Evolutionary conservation across 345 rosid species (phyloP), one percentile per base, ranked within the genome.

Genomic region (Gossypium rotundifolium): DNA sequence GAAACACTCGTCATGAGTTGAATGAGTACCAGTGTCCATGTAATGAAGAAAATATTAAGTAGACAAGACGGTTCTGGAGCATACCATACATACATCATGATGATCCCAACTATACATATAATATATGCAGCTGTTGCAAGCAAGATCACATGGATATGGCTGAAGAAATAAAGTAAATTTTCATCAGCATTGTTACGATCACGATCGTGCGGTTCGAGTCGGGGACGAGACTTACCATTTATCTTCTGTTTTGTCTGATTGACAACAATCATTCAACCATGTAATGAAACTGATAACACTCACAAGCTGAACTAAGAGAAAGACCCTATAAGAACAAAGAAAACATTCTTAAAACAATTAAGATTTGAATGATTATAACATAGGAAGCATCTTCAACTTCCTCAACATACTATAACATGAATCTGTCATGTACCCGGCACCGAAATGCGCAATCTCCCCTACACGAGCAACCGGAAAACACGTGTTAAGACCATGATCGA

Each of bases 371-470:
- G 54, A 65, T 9, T 53, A 2, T 25, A 17, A 79, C 33, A 52
- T 75, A 18, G 74, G 27, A 58, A 77, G 65, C 61, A 52, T 58
- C 62, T 54, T 62, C 71, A 73, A 54, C 55, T 60, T 65, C 76
- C 65, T 4, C 33, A 62, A 59, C 57, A 61, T 44, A 64, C 58
- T 48, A 75, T 29, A 76, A 75, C 53, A 79, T 78, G 76, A 80
- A 74, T 51, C 71, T 65, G 53, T 45, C 11, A 78, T 94, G 97
- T 94, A 94, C 97, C 98, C 98, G 76, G 98, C 98, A 79, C 98
- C 98, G 83, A 94, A 94, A 88, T 90, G 98, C n/a, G 98, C 96
- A 75, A 94, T 80, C 83, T 92, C 95, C 67, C 98, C 98, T 94
- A 88, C 85, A 40, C 33, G 53, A 48, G 57, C 12, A 23, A 20